Conservation (phyloP, 2,329 filamentous ascomycete species). For the Cladosporium phlei region DNA sequence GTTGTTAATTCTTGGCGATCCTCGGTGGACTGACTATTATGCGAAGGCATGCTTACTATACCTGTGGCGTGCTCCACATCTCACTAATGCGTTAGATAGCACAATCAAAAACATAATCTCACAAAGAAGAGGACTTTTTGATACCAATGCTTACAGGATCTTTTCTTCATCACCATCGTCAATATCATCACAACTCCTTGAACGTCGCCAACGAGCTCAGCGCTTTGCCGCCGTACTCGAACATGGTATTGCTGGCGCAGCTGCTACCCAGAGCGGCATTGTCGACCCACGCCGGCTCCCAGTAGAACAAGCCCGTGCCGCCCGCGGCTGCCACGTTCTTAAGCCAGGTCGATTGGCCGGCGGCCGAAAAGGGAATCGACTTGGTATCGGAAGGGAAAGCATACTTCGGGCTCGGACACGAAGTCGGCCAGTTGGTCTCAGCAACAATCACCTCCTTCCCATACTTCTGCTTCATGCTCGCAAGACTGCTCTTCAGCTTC, state of each 20-base stretch:
- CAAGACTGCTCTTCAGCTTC: constrained; percentile 21
- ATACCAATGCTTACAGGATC: neutral
- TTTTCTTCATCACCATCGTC: too few species aligned
- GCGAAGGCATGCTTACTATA: too few species aligned
- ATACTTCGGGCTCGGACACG: constrained; percentile 25
- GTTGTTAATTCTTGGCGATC: neutral
- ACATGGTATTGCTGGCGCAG: constrained; percentile 28
- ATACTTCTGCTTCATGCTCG: constrained; percentile 22
- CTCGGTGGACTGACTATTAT: too few species aligned
- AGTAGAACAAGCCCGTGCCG: constrained; percentile 30
- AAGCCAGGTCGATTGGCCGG: constrained; percentile 28
- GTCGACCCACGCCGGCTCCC: constrained; percentile 31
- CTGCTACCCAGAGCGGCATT: constrained; percentile 27
- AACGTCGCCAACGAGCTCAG: constrained; percentile 19
- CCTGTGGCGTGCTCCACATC: too few species aligned
- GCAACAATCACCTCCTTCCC: constrained; percentile 20
- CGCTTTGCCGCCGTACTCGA: constrained; percentile 28
- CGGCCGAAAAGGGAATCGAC: constrained; percentile 24
- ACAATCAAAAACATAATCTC: too few species aligned
- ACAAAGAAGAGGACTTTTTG: too few species aligned
- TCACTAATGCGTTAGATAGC: neutral
- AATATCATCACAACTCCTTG: constrained; percentile 11
- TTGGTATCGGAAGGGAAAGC: constrained; percentile 23
- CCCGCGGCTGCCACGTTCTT: constrained; percentile 24
- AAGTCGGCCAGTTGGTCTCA: constrained; percentile 30